Percentiles rank a stretch among this genome's conserved stretches.
These are phyloP conservation scores for Loxodes magnus DNA, from an alignment of 73 alveolate species.

Conservation along the genomic window DNA sequence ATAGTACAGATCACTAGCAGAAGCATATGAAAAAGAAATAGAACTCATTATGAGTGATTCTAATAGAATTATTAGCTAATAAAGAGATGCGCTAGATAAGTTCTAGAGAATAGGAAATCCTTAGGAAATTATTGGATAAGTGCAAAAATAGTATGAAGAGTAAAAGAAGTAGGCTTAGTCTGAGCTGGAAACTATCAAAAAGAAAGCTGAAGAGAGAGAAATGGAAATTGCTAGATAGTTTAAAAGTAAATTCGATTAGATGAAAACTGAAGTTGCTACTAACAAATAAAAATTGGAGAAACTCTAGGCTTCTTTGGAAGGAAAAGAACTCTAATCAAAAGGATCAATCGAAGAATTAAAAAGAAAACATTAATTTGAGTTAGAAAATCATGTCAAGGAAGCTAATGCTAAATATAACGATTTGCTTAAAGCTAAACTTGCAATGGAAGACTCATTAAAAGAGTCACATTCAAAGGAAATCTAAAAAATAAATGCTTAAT, in stretches of 20 bases:
- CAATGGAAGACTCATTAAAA: slow-evolving; percentile 47
- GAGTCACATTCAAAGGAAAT: slow-evolving; percentile 31
- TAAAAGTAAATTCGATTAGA: slow-evolving; percentile 31
- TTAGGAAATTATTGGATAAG: slow-evolving; percentile 24
- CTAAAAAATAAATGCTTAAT: slow-evolving; percentile 18
- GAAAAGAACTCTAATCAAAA: slow-evolving; percentile 22
- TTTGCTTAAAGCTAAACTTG: slow-evolving; percentile 54
- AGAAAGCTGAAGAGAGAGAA: slow-evolving; percentile 49
- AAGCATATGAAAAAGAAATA: slow-evolving; percentile 78
- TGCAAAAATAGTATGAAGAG: slow-evolving; percentile 35
- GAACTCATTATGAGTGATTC: slow-evolving; percentile 80
- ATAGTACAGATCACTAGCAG: slow-evolving; percentile 36
- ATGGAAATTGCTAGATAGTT: slow-evolving; percentile 29
- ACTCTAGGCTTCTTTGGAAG: slow-evolving; percentile 27
- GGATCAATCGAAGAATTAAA: slow-evolving; percentile 40
- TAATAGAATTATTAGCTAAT: slow-evolving; percentile 44
- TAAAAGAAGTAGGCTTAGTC: slow-evolving; percentile 44
- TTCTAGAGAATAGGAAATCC: slow-evolving; percentile 31
- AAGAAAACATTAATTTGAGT: slow-evolving; percentile 45
- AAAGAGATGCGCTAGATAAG: slow-evolving; percentile 61
- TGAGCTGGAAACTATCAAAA: slow-evolving; percentile 32
- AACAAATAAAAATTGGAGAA: slow-evolving; percentile 47
- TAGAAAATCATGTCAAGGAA: slow-evolving; percentile 64
- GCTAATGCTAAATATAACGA: slow-evolving; percentile 54
- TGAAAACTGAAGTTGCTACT: slow-evolving; percentile 38